phyloP scores from a whole-genome alignment of 2,329 filamentous ascomycete species.

The Monosporascus sp. region DNA sequence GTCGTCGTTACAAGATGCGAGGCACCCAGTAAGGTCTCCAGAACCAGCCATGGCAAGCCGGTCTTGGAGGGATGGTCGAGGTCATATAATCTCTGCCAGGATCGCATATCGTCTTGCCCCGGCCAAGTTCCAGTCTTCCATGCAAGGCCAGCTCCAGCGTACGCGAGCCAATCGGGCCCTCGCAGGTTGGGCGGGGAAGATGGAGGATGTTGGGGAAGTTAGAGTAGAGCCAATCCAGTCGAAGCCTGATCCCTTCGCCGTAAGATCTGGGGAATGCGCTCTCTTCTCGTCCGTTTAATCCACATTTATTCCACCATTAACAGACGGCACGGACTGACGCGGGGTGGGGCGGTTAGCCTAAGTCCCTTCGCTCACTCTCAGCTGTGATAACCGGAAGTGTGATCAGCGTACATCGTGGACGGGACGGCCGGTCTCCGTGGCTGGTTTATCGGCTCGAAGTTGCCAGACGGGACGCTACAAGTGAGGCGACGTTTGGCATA shows the following conservation, averaged over 20 bases:
- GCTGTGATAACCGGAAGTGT: too few species aligned
- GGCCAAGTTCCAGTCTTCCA: background rate
- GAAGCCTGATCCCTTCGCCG: background rate
- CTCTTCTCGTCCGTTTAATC: slow-evolving; percentile 1
- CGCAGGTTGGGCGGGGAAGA: background rate
- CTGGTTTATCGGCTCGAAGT: too few species aligned
- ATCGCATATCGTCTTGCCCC: background rate
- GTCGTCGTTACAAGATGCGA: background rate
- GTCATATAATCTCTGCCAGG: background rate
- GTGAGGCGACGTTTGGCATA: too few species aligned
- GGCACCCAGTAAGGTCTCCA: background rate
- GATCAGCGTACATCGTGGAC: too few species aligned
- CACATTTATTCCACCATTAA: slow-evolving; percentile 3
- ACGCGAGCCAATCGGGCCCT: background rate
- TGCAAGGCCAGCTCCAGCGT: background rate
- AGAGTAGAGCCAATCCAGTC: background rate
- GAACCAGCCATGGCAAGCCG: background rate
- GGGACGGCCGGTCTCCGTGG: too few species aligned
- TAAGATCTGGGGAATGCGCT: background rate
- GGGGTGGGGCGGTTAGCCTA: too few species aligned
- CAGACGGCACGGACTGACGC: background rate
- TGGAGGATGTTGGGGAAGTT: slow-evolving; percentile 3
- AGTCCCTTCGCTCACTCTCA: too few species aligned
- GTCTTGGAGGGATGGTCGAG: background rate
- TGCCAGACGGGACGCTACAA: too few species aligned